Evolutionary conservation across 768 basidiomycete species (phyloP).

Genomic region (Leccinellum luteum): DNA sequence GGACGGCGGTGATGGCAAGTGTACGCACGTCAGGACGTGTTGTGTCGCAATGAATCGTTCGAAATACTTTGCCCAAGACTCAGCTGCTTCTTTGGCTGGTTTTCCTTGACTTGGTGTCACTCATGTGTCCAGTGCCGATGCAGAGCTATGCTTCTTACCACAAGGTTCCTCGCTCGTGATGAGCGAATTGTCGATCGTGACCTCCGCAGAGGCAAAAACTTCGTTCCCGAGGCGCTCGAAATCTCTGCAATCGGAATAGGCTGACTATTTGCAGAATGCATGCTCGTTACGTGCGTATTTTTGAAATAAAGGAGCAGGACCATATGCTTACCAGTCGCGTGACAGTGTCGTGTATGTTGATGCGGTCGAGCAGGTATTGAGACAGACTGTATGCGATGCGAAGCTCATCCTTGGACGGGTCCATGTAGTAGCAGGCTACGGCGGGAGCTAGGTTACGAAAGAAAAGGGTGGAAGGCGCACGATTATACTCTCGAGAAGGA

Average conservation of each 20-base stretch:
- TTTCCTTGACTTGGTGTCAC: constrained; percentile 13
- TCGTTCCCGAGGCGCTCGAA: constrained; percentile 26
- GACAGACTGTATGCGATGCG: constrained; percentile 15
- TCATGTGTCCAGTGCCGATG: not conserved
- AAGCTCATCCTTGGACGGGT: constrained; percentile 4
- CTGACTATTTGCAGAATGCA: constrained; percentile 9
- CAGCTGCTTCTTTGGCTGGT: constrained; percentile 16
- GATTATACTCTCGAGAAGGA: constrained; percentile 14
- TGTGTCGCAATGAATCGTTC: constrained; percentile 23
- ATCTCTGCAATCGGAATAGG: constrained; percentile 26
- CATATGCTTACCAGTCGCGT: constrained; percentile 22
- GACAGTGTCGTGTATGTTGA: constrained; percentile 29
- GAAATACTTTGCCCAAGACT: constrained; percentile 21
- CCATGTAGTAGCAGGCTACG: constrained; percentile 4
- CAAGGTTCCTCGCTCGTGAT: constrained; percentile 19
- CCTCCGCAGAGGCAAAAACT: constrained; percentile 25
- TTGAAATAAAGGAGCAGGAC: not conserved
- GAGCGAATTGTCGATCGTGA: constrained; percentile 22
- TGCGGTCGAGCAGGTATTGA: constrained; percentile 25
- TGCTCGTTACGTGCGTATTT: not conserved
- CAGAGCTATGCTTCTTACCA: constrained; percentile 4
- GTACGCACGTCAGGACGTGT: constrained; percentile 24
- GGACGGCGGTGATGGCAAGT: not conserved
- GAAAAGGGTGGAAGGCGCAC: not conserved
- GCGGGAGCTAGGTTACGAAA: not conserved